A percentile compares a stretch with the other conserved stretches of the same genome.
Conservation (phyloP, 2,329 filamentous ascomycete genomes). For the Diaporthe helianthi region DNA sequence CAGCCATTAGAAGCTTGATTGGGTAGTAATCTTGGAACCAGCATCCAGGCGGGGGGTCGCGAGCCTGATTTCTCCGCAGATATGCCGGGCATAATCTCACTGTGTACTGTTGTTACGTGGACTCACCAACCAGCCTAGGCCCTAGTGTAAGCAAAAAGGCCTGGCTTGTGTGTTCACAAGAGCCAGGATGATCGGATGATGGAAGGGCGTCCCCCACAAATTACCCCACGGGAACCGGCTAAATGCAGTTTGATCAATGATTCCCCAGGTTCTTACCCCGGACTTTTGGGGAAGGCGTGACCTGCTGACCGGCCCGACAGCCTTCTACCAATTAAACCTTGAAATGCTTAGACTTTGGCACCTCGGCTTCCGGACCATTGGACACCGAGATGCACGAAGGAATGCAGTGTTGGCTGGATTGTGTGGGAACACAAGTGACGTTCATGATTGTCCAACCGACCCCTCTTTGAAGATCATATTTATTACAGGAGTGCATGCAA, state of each 20-base stretch:
- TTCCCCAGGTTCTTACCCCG: conserved; percentile 22
- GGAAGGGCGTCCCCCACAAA: background rate
- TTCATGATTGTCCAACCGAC: background rate
- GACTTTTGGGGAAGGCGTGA: background rate
- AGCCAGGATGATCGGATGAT: background rate
- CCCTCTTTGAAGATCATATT: background rate
- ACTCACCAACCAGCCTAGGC: background rate
- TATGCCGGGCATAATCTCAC: background rate
- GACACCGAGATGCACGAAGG: background rate
- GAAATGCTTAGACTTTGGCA: conserved; percentile 2
- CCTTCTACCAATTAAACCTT: background rate
- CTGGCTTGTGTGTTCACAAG: background rate
- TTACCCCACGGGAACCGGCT: background rate
- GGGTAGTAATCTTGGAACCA: conserved; percentile 11
- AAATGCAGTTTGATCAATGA: background rate
- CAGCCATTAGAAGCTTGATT: conserved; percentile 18
- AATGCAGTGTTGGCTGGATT: background rate
- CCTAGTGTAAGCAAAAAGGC: too few species aligned
- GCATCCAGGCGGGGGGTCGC: background rate
- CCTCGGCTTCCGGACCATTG: conserved; percentile 16
- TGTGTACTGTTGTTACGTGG: background rate
- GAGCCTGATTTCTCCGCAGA: conserved; percentile 11
- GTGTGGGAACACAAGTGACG: background rate
- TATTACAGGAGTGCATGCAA: background rate
- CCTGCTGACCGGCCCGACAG: conserved; percentile 4